Base-by-base conservation (phyloP, 2,329 filamentous ascomycete genomes). In the Aspergillus transmontanensis region DNA sequence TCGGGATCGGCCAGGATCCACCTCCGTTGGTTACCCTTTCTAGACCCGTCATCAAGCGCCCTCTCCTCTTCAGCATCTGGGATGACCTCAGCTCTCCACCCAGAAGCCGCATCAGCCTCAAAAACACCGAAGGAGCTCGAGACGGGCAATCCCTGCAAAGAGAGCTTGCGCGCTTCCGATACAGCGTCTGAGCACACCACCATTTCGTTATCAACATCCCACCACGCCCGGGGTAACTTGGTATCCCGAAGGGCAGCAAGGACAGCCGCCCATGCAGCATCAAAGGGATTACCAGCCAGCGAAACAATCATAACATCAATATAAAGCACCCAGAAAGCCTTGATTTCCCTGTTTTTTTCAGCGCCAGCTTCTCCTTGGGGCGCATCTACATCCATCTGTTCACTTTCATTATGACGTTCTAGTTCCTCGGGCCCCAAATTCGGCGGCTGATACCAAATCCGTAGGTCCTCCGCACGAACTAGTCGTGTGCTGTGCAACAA, bases 271-370 rank as follows among this genome's bases (percentile, higher is more conserved):
- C 94, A 98, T 0, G 93, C 92, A 0, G 92, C 91, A 73, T 99
- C 94, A 68, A 98, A 94, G 1, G 93, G 87, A 72, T 95, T 96
- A 6, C 94, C 94, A 67, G 97, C 94, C 57, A 97, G 88, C 0
- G 92, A 96, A 69, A 99, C 90, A 79, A 97, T 95, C 73, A 97
- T 86, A n/a, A 97, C 84, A 74, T 98, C 94, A 68, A 99, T 91
- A 78, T 97, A 97, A 23, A 99, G 87, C 11, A 92, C 89, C 95
- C 94, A 99, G 78, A 96, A 98, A 0, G 90, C 95, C 75, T 91
- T 94, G 12, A 94, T 78, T 66, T 88, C 84, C 9, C 76, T 75
- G 46, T 72, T 68, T 16, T 77, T 71, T 2, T 68, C 53, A 51
- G 67, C 6, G 10, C 6, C 68, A 1, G 70, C 66, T 14, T 67